phyloP scores from a whole-genome alignment of 441 rosid genomes.

The Aquilaria agallochum region DNA sequence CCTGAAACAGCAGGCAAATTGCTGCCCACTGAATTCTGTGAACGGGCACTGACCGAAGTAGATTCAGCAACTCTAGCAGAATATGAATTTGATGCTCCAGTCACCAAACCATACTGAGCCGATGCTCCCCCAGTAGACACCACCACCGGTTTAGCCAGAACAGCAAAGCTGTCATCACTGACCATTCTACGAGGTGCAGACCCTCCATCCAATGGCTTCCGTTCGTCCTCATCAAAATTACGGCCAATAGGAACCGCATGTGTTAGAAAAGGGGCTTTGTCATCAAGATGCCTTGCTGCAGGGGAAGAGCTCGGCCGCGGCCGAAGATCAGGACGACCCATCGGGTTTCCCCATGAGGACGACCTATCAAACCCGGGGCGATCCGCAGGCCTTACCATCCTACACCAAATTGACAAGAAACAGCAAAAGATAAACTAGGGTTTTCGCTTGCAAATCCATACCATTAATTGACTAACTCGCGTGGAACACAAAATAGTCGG shows the following conservation, averaged over 20 bases:
- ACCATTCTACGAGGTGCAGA: conserved; percentile 55
- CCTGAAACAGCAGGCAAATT: conserved; percentile 33
- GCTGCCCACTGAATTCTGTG: conserved; percentile 26
- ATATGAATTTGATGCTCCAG: conserved; percentile 26
- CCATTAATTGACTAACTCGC: not conserved
- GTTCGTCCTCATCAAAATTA: conserved; percentile 80
- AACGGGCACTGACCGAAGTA: conserved; percentile 21
- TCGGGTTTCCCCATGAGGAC: conserved; percentile 54
- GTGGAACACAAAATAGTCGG: not conserved
- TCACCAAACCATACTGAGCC: conserved; percentile 16
- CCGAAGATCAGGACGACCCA: conserved; percentile 57
- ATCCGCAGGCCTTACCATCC: conserved; percentile 47
- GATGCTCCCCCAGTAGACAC: conserved; percentile 34
- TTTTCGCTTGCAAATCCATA: conserved; percentile 16
- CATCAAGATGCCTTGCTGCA: conserved; percentile 62
- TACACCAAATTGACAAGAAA: conserved; percentile 19
- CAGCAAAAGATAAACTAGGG: conserved; percentile 5
- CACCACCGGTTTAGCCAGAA: conserved; percentile 34
- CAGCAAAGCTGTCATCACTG: conserved; percentile 57
- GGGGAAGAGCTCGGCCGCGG: conserved; percentile 63
- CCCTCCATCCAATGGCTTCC: conserved; percentile 76
- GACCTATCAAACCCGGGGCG: conserved; percentile 60
- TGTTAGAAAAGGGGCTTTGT: conserved; percentile 64
- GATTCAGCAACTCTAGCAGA: conserved; percentile 39
- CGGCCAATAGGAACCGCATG: conserved; percentile 55